phyloP scores from a whole-genome alignment of 495 filamentous ascomycete genomes.

The Pyrenopolyporus hunteri region DNA sequence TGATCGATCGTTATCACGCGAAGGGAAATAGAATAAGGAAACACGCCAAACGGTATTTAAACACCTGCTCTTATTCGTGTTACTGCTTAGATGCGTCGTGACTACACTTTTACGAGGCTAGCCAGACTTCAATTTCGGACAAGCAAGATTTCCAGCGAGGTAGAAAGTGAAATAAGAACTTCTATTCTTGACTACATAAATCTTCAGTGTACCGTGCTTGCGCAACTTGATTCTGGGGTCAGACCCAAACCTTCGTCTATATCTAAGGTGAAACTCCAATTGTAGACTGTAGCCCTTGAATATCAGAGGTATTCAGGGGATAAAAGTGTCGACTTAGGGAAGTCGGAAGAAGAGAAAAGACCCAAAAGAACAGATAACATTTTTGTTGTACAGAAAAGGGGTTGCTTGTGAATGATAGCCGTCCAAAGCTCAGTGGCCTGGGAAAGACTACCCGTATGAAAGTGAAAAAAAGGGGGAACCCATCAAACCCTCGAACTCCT shows the following conservation, averaged over 20 bases:
- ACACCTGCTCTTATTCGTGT: not conserved
- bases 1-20: too few species aligned
- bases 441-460: not conserved
- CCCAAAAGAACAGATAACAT: not conserved
- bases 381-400: not conserved
- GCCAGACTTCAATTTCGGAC: not conserved
- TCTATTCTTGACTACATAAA: conserved; percentile 18
- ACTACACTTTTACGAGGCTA: not conserved
- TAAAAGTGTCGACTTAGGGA: not conserved
- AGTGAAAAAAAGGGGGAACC: not conserved
- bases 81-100: not conserved
- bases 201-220: conserved; percentile 19
- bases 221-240: conserved; percentile 16
- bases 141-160: not conserved
- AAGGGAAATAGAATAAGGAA: too few species aligned
- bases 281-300: not conserved
- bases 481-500: conserved; percentile 21
- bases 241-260: conserved; percentile 22
- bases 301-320: not conserved
- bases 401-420: not conserved
- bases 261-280: conserved; percentile 16
- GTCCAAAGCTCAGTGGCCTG: not conserved
- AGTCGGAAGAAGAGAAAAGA: not conserved
- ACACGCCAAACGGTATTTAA: not conserved
- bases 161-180: not conserved